These are phyloP conservation scores for Elongisporangium undulatum DNA, from an alignment of 352 stramenopile species.

Conservation along the genomic window DNA sequence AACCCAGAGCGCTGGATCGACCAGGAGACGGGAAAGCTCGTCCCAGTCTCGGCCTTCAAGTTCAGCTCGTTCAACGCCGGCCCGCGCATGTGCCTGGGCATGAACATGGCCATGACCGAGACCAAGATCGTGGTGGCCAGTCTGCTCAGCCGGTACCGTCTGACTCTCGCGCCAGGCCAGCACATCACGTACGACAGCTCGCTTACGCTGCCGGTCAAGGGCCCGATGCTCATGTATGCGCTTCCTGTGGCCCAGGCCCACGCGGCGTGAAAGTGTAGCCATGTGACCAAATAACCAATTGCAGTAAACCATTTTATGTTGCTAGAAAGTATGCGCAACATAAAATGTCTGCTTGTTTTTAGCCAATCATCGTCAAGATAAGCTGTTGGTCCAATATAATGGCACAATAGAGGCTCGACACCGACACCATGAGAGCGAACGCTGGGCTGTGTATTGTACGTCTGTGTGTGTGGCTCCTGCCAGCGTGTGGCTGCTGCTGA, in stretches of 20 bases:
- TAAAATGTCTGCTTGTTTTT: background rate
- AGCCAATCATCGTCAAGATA: background rate
- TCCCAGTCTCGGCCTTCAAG: slow-evolving; percentile 42
- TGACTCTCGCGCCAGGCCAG: slow-evolving; percentile 27
- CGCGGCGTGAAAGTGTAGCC: background rate
- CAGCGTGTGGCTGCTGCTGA: background rate
- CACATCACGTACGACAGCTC: slow-evolving; percentile 45
- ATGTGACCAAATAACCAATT: too few species aligned
- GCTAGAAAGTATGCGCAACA: background rate
- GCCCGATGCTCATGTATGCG: slow-evolving; percentile 10
- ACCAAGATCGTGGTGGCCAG: slow-evolving; percentile 68
- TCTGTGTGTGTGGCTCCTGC: background rate
- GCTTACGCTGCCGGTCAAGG: slow-evolving; percentile 41
- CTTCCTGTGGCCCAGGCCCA: background rate
- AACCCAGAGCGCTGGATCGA: slow-evolving; percentile 71
- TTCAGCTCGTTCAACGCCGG: slow-evolving; percentile 75
- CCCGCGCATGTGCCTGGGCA: slow-evolving; percentile 56
- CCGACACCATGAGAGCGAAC: slow-evolving; percentile 46
- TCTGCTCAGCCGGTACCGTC: slow-evolving; percentile 53
- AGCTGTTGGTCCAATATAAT: background rate
- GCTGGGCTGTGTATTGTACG: slow-evolving; percentile 51
- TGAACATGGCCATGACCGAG: slow-evolving; percentile 56
- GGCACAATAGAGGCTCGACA: background rate
- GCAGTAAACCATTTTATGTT: too few species aligned
- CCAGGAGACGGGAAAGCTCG: slow-evolving; percentile 18